Percentiles rank a stretch among this genome's conserved stretches.
These are phyloP conservation scores for Mycena leptocephala DNA, from an alignment of 768 basidiomycete genomes.

Conservation along the genomic window DNA sequence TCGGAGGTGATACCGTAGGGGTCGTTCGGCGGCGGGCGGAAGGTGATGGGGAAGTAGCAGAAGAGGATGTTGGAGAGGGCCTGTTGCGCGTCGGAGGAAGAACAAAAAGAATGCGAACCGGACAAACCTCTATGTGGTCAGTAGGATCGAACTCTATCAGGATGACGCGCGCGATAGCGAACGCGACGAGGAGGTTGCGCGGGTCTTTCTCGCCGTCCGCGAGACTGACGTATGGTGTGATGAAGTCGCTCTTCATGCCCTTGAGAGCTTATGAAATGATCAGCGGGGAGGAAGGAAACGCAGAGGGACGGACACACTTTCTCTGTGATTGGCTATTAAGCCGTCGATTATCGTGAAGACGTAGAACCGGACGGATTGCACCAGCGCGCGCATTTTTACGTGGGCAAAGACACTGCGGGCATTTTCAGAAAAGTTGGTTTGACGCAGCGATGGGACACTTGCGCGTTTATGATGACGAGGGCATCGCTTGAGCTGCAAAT, in stretches of 20 bases:
- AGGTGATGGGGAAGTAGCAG: constrained; percentile 99
- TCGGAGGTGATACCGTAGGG: constrained; percentile 94
- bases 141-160: constrained; percentile 90
- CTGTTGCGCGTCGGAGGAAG: constrained; percentile 55
- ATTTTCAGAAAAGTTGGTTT: constrained; percentile 10
- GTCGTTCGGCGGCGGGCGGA: constrained; percentile 94
- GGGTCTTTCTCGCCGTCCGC: constrained; percentile 99
- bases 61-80: constrained; percentile 95
- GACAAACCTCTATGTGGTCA: constrained; percentile 81
- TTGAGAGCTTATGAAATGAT: constrained; percentile 73
- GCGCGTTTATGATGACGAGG: constrained; percentile 76
- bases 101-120: background rate
- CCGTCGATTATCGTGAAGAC: constrained; percentile 89
- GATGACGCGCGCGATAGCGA: constrained; percentile 90
- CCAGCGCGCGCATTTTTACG: constrained; percentile 86
- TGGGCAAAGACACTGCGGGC: constrained; percentile 77
- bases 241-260: constrained; percentile 79
- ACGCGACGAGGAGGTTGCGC: constrained; percentile 91
- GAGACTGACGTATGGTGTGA: constrained; percentile 83
- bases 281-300: constrained; percentile 9
- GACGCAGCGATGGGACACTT: constrained; percentile 19
- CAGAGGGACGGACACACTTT: constrained; percentile 61
- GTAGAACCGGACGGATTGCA: constrained; percentile 85
- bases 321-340: constrained; percentile 80
- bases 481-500: constrained; percentile 80